Percentiles rank a stretch among this genome's conserved stretches.
These are phyloP conservation scores for Alternaria sp. DNA, from an alignment of 2,329 filamentous ascomycete species.

Conservation along the genomic window DNA sequence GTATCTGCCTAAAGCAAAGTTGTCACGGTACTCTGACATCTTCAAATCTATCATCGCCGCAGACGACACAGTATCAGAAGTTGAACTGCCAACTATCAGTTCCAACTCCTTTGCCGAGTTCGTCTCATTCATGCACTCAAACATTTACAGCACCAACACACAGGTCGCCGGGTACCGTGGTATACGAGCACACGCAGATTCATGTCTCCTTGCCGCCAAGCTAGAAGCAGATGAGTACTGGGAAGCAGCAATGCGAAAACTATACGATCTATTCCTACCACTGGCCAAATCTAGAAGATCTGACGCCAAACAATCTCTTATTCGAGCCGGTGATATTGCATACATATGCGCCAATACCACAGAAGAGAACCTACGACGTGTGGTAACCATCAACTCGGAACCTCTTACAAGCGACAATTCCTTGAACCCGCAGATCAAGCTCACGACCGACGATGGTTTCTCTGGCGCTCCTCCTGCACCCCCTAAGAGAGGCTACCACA, in stretches of 20 bases:
- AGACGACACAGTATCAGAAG: background rate
- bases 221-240: slow-evolving; percentile 15
- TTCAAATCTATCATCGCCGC: slow-evolving; percentile 8
- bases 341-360: slow-evolving; percentile 15
- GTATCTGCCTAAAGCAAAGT: slow-evolving; percentile 11
- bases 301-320: background rate
- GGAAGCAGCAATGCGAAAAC: slow-evolving; percentile 16
- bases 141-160: slow-evolving; percentile 28
- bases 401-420: background rate
- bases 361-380: background rate
- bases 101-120: slow-evolving; percentile 26
- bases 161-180: slow-evolving; percentile 15
- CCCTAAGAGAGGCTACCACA: background rate
- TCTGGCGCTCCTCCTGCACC: background rate
- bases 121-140: slow-evolving; percentile 25
- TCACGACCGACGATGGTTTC: background rate
- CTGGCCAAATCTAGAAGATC: background rate
- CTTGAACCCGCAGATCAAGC: background rate
- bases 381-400: background rate
- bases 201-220: slow-evolving; percentile 21
- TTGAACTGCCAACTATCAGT: background rate
- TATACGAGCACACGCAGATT: slow-evolving; percentile 8
- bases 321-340: slow-evolving; percentile 20
- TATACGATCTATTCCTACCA: slow-evolving; percentile 18
- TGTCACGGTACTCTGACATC: slow-evolving; percentile 16